Evolutionary conservation across 2,329 filamentous ascomycete species (phyloP).

Genomic region (Beauveria sp.): DNA sequence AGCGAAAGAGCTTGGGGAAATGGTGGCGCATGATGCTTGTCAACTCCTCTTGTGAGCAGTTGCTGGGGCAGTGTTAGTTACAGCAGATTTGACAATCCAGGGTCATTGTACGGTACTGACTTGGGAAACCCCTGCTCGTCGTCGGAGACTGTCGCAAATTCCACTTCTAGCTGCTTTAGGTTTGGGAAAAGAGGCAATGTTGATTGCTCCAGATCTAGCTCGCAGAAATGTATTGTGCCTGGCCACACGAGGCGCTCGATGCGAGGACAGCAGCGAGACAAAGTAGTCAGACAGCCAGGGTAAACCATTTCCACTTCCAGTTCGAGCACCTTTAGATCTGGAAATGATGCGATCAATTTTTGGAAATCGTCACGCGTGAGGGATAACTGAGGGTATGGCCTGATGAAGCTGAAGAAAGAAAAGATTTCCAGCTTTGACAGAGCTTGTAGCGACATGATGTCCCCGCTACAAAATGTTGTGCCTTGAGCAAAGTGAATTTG

Average conservation of each 20-base stretch:
- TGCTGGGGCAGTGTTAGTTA: not conserved
- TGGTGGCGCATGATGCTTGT: not conserved
- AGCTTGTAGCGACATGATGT: not conserved
- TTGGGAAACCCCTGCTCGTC: not conserved
- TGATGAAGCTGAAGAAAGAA: no score
- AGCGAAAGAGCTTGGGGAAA: not conserved
- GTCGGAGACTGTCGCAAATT: not conserved
- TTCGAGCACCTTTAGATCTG: not conserved
- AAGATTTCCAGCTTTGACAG: no score
- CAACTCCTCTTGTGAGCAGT: not conserved
- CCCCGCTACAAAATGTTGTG: not conserved
- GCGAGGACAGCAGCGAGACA: not conserved
- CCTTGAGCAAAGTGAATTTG: not conserved
- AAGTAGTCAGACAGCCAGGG: not conserved
- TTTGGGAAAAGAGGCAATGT: not conserved
- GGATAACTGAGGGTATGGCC: no score
- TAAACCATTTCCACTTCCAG: not conserved
- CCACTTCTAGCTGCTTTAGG: not conserved
- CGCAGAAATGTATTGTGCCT: not conserved
- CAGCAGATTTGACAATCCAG: not conserved
- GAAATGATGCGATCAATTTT: no score
- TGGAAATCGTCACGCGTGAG: no score
- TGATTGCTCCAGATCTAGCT: not conserved
- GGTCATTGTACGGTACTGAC: not conserved
- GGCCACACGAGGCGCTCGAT: not conserved